Evolutionary conservation across 225 moss, liverwort and hornwort species (phyloP).

Genomic region (Bryoerythrophyllum caledonicum): DNA sequence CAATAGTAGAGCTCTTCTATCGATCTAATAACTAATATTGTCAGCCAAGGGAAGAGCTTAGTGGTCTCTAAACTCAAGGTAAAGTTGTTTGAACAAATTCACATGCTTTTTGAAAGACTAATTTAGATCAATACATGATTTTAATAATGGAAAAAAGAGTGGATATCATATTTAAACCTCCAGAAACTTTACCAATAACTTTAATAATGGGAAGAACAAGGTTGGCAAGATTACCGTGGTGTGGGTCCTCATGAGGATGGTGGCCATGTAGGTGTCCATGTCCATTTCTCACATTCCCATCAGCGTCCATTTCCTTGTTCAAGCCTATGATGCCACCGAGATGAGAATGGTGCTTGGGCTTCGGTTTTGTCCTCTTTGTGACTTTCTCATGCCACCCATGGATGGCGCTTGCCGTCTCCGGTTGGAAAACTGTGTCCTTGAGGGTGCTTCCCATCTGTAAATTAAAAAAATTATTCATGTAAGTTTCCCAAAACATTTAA

Average conservation of each 20-base stretch:
- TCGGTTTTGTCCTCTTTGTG: background rate
- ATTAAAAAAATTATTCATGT: background rate
- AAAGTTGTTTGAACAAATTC: too few species aligned
- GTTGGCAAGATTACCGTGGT: constrained; percentile 24
- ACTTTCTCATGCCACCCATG: constrained; percentile 51
- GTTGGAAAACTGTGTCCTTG: constrained; percentile 35
- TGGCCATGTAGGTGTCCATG: background rate
- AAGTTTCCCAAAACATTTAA: background rate
- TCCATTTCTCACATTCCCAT: constrained; percentile 14
- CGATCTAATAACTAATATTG: too few species aligned
- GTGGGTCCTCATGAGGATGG: background rate
- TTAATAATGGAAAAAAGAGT: too few species aligned
- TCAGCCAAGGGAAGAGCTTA: too few species aligned
- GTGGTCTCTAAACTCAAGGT: too few species aligned
- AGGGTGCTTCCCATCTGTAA: constrained; percentile 68
- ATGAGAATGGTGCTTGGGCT: background rate
- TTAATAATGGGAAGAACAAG: background rate
- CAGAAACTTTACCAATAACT: background rate
- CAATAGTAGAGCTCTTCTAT: too few species aligned
- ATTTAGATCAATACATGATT: too few species aligned
- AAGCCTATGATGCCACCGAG: constrained; percentile 44
- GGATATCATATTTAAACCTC: too few species aligned
- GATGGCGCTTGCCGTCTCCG: constrained; percentile 36
- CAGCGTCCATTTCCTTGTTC: constrained; percentile 20
- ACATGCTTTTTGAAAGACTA: too few species aligned